Evolutionary conservation across 495 filamentous ascomycete genomes (phyloP).

Genomic region (Podospora australis): DNA sequence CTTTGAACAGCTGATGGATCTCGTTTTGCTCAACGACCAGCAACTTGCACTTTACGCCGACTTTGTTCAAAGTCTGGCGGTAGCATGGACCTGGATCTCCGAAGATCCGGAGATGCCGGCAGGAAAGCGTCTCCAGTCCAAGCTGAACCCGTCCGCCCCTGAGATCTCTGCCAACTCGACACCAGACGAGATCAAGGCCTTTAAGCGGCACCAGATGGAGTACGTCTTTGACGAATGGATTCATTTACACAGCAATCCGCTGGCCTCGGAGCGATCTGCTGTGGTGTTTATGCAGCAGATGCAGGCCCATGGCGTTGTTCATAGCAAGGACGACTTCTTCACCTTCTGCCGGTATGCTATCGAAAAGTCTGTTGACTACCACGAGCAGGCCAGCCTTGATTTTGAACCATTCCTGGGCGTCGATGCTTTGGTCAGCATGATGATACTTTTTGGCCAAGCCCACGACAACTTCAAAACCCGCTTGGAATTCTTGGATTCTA

Average conservation of each 20-base stretch:
- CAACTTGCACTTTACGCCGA: constrained; percentile 74
- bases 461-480: constrained; percentile 41
- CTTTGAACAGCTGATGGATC: constrained; percentile 66
- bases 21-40: constrained; percentile 67
- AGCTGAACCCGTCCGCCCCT: constrained; percentile 58
- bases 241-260: constrained; percentile 66
- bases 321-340: constrained; percentile 63
- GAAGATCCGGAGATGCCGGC: constrained; percentile 61
- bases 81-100: constrained; percentile 72
- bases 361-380: constrained; percentile 68
- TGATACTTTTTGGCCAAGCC: constrained; percentile 65
- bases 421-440: constrained; percentile 83
- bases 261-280: constrained; percentile 62
- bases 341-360: constrained; percentile 77
- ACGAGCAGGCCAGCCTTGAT: constrained; percentile 58
- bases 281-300: constrained; percentile 80
- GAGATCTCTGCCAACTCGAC: constrained; percentile 29
- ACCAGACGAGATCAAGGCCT: constrained; percentile 15
- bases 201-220: constrained; percentile 73
- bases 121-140: constrained; percentile 63
- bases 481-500: constrained; percentile 62
- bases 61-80: constrained; percentile 75
- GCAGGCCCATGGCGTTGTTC: constrained; percentile 62
- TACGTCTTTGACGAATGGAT: constrained; percentile 96
- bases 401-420: constrained; percentile 67